phyloP scores from a whole-genome alignment of 352 stramenopile species.

The Globisporangium paddicum region DNA sequence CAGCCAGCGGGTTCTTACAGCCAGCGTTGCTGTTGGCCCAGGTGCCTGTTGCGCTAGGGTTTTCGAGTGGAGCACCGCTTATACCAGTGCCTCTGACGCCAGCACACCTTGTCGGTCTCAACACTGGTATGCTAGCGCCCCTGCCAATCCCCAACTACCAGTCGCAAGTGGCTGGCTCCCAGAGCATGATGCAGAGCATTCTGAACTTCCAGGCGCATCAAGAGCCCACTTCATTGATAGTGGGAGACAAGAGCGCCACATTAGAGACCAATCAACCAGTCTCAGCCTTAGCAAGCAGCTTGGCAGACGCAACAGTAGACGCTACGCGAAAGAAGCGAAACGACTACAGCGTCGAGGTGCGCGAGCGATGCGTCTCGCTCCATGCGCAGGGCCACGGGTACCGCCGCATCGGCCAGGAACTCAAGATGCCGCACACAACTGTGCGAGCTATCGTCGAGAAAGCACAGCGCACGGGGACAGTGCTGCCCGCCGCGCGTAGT shows the following conservation, averaged over 20 bases:
- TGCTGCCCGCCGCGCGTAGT: conserved; percentile 43
- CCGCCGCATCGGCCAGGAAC: conserved; percentile 47
- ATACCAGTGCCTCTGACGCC: too few species aligned
- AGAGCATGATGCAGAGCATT: conserved; percentile 1
- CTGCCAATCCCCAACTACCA: background rate
- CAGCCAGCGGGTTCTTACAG: background rate
- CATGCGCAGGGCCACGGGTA: conserved; percentile 51
- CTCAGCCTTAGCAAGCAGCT: background rate
- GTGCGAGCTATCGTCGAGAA: conserved; percentile 73
- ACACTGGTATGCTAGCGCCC: background rate
- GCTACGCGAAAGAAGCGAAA: conserved; percentile 29
- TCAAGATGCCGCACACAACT: conserved; percentile 66
- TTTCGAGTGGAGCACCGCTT: background rate
- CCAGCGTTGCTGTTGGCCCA: background rate
- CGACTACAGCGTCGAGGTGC: conserved; percentile 52
- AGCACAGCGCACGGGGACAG: conserved; percentile 42
- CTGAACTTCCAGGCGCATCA: conserved; percentile 3
- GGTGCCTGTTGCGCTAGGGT: background rate
- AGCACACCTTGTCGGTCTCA: background rate
- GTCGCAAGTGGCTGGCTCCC: background rate
- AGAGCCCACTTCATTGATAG: background rate
- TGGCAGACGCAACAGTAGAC: background rate
- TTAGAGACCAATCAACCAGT: background rate
- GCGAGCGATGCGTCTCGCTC: conserved; percentile 52
- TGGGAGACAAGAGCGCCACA: background rate